A percentile compares a stretch with the other conserved stretches of the same genome.
phyloP scores from a whole-genome alignment of 768 basidiomycete species.

The Cubamyces lactineus region DNA sequence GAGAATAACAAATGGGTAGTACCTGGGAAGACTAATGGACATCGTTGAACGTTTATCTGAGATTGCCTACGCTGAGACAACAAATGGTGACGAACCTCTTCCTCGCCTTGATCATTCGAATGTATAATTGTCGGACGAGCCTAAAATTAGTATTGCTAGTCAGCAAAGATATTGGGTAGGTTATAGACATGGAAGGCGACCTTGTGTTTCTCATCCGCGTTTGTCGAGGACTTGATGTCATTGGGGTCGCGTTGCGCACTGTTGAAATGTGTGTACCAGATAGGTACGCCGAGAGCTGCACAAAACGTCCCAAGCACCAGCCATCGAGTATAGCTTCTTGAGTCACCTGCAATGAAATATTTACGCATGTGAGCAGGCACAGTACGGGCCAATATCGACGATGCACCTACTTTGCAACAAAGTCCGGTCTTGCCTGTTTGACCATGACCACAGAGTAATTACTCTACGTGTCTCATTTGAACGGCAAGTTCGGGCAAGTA shows the following conservation, averaged over 20 bases:
- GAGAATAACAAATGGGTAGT: too few species aligned
- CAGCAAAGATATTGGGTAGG: neutral
- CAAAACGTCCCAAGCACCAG: conserved; percentile 8
- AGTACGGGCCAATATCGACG: too few species aligned
- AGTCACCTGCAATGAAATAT: neutral
- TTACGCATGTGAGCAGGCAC: neutral
- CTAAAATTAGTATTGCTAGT: neutral
- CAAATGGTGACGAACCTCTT: neutral
- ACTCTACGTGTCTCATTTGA: neutral
- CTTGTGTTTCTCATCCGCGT: neutral
- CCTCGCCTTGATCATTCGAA: neutral
- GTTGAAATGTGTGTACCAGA: conserved; percentile 4
- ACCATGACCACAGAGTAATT: neutral
- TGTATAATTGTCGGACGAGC: neutral
- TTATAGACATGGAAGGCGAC: neutral
- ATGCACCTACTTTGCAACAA: too few species aligned
- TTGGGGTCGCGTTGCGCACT: neutral
- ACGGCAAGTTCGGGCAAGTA: neutral
- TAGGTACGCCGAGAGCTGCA: neutral
- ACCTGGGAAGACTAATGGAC: too few species aligned
- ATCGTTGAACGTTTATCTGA: too few species aligned
- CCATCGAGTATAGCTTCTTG: neutral
- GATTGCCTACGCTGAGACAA: too few species aligned
- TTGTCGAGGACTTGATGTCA: neutral
- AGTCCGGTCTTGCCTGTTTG: neutral